Evolutionary conservation across 192 early-diverging fungal genomes (phyloP), one percentile per base, ranked within the genome.

Genomic region (Coemansia reversa): DNA sequence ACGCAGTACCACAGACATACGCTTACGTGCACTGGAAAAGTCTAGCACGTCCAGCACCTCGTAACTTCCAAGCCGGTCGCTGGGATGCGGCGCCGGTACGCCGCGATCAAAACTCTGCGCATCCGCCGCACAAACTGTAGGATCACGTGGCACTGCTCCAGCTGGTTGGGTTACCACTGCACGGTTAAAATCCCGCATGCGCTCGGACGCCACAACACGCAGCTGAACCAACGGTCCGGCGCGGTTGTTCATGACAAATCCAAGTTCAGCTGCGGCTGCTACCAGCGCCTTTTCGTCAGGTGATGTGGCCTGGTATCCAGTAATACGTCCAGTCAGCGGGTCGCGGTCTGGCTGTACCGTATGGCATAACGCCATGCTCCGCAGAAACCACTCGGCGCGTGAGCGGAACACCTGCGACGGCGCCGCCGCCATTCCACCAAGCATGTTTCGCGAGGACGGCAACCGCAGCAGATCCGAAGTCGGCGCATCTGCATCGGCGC

Each of bases 241-340:
- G 27, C 86, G 80, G 59, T 89, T 86, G 25, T 79, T 73, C 66
- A 90, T 84, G 4, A 89, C 81, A 52, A 83, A 92, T 20, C 86
- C 87, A n/a, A 94, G 65, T 59, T 92, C 87, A 14, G 85, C 85
- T 5, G 91, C 93, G 16, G 90, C 92, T 0, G 84, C 86, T 2
- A 92, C 90, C 49, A 94, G 70, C 12, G 93, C 93, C 67, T 88
- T 86, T 73, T 94, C 93, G 63, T 94, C 93, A 12, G 93, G 92
- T 12, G 90, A 93, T 1, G 89, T 85, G 1, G 89, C 88, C 76
- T 90, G 88, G 68, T 93, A 95, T n/a, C 87, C 82, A 28, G 87
- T 87, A 28, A 81, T 78, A 9, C 80, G 70, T 18, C 85, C 83
- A 0, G 84, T 87, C 39, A 83, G 72, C 30, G 82, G 74, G 67